Percentiles rank a stretch among this genome's conserved stretches.
Evolutionary conservation across 2,329 filamentous ascomycete genomes (phyloP).

Genomic region (Pyricularia pennisetigena): DNA sequence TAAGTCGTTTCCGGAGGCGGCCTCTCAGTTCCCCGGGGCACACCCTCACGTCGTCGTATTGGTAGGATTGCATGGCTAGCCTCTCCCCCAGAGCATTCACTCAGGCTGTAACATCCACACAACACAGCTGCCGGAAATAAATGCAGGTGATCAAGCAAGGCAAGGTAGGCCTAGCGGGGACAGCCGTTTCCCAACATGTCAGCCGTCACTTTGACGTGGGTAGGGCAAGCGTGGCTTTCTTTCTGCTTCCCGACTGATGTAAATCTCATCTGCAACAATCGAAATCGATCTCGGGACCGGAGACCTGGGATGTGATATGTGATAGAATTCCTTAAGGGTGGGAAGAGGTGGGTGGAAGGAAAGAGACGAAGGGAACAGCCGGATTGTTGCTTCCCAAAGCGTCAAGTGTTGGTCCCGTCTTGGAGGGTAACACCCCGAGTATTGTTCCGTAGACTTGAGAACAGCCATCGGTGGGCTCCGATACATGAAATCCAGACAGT

Average conservation of each 20-base stretch:
- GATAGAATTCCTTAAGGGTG: neutral
- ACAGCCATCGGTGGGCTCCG: neutral
- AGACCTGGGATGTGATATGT: constrained; percentile 1
- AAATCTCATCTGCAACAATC: neutral
- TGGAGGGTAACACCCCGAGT: neutral
- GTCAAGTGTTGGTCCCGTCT: neutral
- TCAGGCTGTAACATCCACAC: neutral
- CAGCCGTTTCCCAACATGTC: neutral
- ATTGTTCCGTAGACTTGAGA: neutral
- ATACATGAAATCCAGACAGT: neutral
- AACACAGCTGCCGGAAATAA: neutral
- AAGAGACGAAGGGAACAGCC: neutral
- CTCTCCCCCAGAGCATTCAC: neutral
- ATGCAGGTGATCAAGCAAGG: neutral
- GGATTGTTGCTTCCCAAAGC: neutral
- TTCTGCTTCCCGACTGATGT: neutral
- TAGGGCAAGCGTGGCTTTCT: neutral
- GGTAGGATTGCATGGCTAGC: neutral
- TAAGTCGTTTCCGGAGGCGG: neutral
- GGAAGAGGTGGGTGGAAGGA: neutral
- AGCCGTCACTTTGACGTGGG: neutral
- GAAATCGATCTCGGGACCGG: neutral
- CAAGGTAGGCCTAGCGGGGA: neutral
- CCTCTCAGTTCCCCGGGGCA: neutral
- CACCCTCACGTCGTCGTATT: neutral